Evolutionary conservation across 495 filamentous ascomycete species (phyloP).

Genomic region (Neurospora sp.): DNA sequence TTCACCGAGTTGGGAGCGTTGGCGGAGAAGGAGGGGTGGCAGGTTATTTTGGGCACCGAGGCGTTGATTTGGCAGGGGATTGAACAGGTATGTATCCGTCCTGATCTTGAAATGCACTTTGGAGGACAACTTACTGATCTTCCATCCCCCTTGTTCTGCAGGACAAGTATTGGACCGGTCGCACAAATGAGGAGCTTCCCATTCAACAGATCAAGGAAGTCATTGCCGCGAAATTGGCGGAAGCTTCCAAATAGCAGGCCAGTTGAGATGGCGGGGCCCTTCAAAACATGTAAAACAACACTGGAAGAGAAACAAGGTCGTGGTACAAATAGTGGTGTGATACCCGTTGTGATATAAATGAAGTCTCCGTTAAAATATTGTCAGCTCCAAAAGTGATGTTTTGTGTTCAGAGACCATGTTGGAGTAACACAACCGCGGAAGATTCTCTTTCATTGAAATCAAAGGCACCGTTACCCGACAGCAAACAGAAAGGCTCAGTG

Average conservation of each 20-base stretch:
- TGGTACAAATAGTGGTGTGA: not conserved
- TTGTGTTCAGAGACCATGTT: not conserved
- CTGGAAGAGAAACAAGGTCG: not conserved
- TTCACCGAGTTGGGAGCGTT: conserved; percentile 53
- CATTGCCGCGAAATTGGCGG: conserved; percentile 31
- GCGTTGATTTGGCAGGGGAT: conserved; percentile 68
- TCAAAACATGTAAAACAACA: not conserved
- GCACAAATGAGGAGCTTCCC: conserved; percentile 43
- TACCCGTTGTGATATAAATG: not conserved
- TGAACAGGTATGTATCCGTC: conserved; percentile 40
- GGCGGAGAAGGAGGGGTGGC: conserved; percentile 50
- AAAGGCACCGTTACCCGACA: not conserved
- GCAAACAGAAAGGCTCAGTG: not conserved
- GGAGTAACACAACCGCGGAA: not conserved
- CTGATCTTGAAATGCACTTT: not conserved
- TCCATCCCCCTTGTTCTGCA: not conserved
- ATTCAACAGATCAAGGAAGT: conserved; percentile 42
- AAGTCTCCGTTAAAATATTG: not conserved
- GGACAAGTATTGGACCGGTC: conserved; percentile 53
- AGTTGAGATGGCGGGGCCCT: not conserved
- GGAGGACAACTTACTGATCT: not conserved
- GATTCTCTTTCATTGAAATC: not conserved
- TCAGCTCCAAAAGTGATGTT: not conserved
- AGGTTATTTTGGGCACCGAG: conserved; percentile 60
- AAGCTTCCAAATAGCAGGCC: conserved; percentile 10